phyloP scores from a whole-genome alignment of 768 basidiomycete genomes.

The Mycena capillaripes region DNA sequence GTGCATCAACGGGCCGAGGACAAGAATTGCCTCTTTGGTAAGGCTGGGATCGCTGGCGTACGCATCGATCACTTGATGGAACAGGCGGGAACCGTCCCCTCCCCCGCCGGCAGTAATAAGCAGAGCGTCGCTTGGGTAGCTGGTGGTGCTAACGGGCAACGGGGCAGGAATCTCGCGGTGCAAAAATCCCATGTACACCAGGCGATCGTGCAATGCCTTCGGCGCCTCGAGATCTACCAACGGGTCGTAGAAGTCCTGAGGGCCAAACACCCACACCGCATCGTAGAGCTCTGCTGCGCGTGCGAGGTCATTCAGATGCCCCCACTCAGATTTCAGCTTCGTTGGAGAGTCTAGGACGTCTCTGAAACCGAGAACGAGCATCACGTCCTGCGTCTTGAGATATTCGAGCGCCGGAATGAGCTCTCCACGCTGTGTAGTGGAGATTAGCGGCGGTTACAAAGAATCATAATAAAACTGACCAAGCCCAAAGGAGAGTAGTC shows the following conservation, averaged over 20 bases:
- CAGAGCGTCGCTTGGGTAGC: slow-evolving; percentile 8
- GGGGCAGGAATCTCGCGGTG: neutral
- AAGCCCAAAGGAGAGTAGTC: slow-evolving; percentile 22
- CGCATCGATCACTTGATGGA: slow-evolving; percentile 21
- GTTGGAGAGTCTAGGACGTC: slow-evolving; percentile 22
- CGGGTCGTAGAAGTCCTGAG: slow-evolving; percentile 22
- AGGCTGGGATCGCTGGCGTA: slow-evolving; percentile 18
- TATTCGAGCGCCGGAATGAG: slow-evolving; percentile 17
- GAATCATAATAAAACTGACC: neutral
- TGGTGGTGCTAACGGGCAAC: neutral
- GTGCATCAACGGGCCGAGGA: slow-evolving; percentile 24
- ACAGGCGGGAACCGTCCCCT: slow-evolving; percentile 17
- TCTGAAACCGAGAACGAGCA: slow-evolving; percentile 18
- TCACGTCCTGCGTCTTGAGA: slow-evolving; percentile 16
- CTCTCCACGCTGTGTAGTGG: slow-evolving; percentile 17
- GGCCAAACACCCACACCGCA: slow-evolving; percentile 24
- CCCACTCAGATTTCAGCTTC: slow-evolving; percentile 23
- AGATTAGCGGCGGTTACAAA: neutral
- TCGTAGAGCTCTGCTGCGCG: slow-evolving; percentile 26
- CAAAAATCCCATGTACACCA: slow-evolving; percentile 22
- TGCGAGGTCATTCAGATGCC: slow-evolving; percentile 18
- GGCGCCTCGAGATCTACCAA: slow-evolving; percentile 18
- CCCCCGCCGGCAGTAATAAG: slow-evolving; percentile 24
- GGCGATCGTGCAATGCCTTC: slow-evolving; percentile 9
- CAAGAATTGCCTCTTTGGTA: slow-evolving; percentile 6